phyloP scores from a whole-genome alignment of 805 yeast species.

The Diddensiella caesifluorescens region DNA sequence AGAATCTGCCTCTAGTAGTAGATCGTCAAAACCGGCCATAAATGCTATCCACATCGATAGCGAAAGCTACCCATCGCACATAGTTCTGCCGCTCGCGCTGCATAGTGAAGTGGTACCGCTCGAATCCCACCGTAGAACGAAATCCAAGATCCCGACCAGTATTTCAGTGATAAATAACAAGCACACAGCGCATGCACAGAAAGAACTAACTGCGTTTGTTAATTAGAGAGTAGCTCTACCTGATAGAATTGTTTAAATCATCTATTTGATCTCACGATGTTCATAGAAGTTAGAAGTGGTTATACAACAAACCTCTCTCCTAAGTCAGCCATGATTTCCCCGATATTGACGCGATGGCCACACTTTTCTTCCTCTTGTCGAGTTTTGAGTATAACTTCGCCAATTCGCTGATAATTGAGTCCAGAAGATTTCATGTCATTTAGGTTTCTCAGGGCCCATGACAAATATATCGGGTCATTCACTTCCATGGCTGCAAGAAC shows the following conservation, averaged over 20 bases:
- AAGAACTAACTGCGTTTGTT: too few relatives aligned
- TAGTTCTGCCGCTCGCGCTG: not conserved
- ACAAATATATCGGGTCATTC: constrained; percentile 1
- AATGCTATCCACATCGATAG: not conserved
- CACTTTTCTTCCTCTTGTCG: not conserved
- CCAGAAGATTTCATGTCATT: not conserved
- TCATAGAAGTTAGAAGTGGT: too few relatives aligned
- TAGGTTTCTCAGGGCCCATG: constrained; percentile 3
- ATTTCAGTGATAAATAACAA: too few relatives aligned
- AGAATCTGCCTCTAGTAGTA: not conserved
- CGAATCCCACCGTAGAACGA: too few relatives aligned
- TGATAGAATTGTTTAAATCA: too few relatives aligned
- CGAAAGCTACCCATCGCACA: not conserved
- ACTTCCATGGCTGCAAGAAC: constrained; percentile 5
- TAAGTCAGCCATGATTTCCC: constrained; percentile 1
- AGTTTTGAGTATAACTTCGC: not conserved
- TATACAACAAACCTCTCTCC: constrained; percentile 3
- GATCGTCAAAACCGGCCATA: not conserved
- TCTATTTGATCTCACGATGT: too few relatives aligned
- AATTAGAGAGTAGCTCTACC: too few relatives aligned
- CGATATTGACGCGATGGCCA: not conserved
- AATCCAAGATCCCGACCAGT: too few relatives aligned
- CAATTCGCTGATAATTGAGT: not conserved
- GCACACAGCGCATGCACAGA: too few relatives aligned
- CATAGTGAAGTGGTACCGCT: not conserved